Conservation (phyloP, 2,329 filamentous ascomycete species). For the Emmonsia crescens region DNA sequence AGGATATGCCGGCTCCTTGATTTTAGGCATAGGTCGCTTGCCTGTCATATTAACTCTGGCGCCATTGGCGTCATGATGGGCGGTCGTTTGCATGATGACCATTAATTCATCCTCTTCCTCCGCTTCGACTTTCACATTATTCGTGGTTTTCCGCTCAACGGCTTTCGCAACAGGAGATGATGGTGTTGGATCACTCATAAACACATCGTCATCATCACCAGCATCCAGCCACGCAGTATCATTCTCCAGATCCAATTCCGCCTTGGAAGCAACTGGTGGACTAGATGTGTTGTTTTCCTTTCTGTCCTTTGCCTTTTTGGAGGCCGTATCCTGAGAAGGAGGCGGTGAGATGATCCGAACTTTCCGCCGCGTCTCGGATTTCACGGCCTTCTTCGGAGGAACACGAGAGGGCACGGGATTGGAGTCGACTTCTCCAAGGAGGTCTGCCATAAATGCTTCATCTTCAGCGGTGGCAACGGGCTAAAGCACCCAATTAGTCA, state of each 20-base stretch:
- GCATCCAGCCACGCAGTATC: constrained; percentile 46
- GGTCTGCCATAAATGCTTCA: constrained; percentile 70
- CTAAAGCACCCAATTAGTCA: constrained; percentile 35
- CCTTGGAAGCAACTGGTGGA: constrained; percentile 7
- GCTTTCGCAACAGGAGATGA: constrained; percentile 80
- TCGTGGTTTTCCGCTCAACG: constrained; percentile 56
- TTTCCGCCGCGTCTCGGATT: constrained; percentile 66
- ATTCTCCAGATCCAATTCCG: constrained; percentile 36
- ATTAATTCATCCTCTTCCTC: constrained; percentile 69
- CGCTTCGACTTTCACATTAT: constrained; percentile 49
- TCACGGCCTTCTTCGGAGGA: constrained; percentile 52
- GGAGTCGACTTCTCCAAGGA: constrained; percentile 79
- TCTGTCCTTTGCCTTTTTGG: constrained; percentile 42
- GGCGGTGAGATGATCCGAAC: constrained; percentile 70
- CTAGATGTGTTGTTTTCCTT: constrained; percentile 13
- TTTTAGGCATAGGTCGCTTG: constrained; percentile 64
- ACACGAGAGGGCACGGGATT: constrained; percentile 52
- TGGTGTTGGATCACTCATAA: constrained; percentile 75
- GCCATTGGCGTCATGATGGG: constrained; percentile 49
- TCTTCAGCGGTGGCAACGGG: constrained; percentile 73
- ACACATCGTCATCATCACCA: constrained; percentile 61
- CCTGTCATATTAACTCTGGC: constrained; percentile 77
- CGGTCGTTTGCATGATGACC: constrained; percentile 70
- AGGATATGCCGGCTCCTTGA: constrained; percentile 57
- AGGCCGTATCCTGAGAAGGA: constrained; percentile 42